These are phyloP conservation scores for Stylosanthes scabra DNA, from an alignment of 331 rosid species.

Conservation along the genomic window DNA sequence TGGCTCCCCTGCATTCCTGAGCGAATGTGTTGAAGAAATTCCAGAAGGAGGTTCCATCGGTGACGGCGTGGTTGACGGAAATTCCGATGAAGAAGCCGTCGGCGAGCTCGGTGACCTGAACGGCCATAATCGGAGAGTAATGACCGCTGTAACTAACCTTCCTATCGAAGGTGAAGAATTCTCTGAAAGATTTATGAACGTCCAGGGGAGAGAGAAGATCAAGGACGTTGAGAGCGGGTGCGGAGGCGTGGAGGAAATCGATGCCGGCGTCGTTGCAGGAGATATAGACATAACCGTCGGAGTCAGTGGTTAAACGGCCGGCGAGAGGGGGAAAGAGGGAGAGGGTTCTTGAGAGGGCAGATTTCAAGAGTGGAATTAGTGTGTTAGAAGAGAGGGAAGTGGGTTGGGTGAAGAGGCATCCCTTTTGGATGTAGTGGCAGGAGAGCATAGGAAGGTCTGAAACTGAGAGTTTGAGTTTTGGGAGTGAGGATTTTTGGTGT, in stretches of 20 bases:
- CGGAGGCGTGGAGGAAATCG: constrained; percentile 64
- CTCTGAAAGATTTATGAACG: constrained; percentile 52
- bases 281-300: constrained; percentile 60
- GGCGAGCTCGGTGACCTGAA: constrained; percentile 79
- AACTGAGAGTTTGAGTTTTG: constrained; percentile 79
- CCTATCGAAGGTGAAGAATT: constrained; percentile 65
- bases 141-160: constrained; percentile 85
- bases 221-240: constrained; percentile 24
- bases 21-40: constrained; percentile 95
- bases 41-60: constrained; percentile 95
- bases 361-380: constrained; percentile 50
- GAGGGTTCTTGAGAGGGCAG: constrained; percentile 64
- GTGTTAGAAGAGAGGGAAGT: constrained; percentile 37
- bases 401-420: constrained; percentile 76
- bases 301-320: constrained; percentile 71
- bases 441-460: constrained; percentile 95
- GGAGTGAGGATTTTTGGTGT: constrained; percentile 55
- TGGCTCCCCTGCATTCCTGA: constrained; percentile 47
- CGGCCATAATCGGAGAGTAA: constrained; percentile 63
- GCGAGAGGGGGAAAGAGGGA: constrained; percentile 86
- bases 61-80: constrained; percentile 79
- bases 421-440: constrained; percentile 92
- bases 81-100: constrained; percentile 86
- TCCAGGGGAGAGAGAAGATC: constrained; percentile 59
- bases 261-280: constrained; percentile 88